Evolutionary conservation across 352 stramenopile species (phyloP), one percentile per base, ranked within the genome.

Genomic region (Phytophthora litchii): DNA sequence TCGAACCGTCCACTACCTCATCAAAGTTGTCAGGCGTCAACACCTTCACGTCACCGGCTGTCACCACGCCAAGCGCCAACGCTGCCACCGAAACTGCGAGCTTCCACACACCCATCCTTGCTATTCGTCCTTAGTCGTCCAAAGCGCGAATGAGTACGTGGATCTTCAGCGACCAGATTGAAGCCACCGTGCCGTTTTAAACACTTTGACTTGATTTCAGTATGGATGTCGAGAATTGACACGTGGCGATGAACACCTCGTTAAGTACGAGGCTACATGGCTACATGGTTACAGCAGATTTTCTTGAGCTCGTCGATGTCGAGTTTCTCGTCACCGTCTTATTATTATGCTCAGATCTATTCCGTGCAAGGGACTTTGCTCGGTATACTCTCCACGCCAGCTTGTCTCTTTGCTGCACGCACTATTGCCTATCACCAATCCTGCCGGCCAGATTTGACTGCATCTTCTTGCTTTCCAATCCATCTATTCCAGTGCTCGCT

Each of bases 21-120:
- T 90, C 75, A 59, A 95, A 94, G 73, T 92, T 95, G 41, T 90
- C 83, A 8, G 80, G 79, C 41, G 86, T 92, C 21, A 95, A 67
- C 44, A 91, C 83, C 52, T 83, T 76, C 51, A 94, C 86, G 59
- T 93, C 86, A 16, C 79, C 88, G 8, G 80, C 82, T 42, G 63
- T 69, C 8, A 72, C 81, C 19, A 90, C 75, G 45, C 77, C 72
- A 21, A 83, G 61, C 25, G 84, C 68, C 55, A 78, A 60, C 23
- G 67, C 63, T 35, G 73, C 76, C 32, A 86, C 6, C 16, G 72
- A 73, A 53, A 74, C 54, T 45, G 80, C 45, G 27, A 89, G 60
- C 67, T 88, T 88, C 80, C 80, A 92, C 72, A 90, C 72, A 53
- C 57, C 67, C 56, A 75, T 75, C 37, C 0, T 41, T 25, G 11